A percentile compares a stretch with the other conserved stretches of the same genome.
phyloP scores from a whole-genome alignment of 768 basidiomycete genomes.

The Suillus variegatus region DNA sequence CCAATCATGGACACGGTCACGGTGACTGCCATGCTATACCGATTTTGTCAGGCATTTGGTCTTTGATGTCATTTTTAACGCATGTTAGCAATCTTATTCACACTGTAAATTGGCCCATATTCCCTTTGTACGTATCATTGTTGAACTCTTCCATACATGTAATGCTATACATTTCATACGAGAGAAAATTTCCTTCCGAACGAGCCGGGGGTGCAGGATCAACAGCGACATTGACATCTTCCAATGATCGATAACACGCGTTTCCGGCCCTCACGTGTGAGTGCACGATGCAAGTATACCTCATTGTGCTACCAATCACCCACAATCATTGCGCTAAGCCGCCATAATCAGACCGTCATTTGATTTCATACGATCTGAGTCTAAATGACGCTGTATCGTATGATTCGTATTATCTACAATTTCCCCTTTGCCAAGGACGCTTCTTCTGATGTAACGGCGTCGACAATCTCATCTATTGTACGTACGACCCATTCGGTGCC shows the following conservation, averaged over 20 bases:
- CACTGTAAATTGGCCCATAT: constrained; percentile 35
- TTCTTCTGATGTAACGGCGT: constrained; percentile 58
- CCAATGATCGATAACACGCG: constrained; percentile 26
- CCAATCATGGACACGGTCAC: constrained; percentile 90
- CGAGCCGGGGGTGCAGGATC: constrained; percentile 20
- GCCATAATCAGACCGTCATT: constrained; percentile 32
- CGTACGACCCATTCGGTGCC: constrained; percentile 89
- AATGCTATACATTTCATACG: constrained; percentile 32
- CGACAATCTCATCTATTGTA: constrained; percentile 78
- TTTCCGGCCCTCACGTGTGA: constrained; percentile 32
- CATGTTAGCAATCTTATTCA: constrained; percentile 22
- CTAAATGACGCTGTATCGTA: constrained; percentile 13
- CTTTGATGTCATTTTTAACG: constrained; percentile 34
- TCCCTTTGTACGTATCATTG: constrained; percentile 30
- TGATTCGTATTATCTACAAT: constrained; percentile 43
- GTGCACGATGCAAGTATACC: constrained; percentile 29
- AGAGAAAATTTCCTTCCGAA: constrained; percentile 23
- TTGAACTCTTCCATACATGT: constrained; percentile 30
- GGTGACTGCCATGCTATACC: constrained; percentile 83
- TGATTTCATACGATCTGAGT: constrained; percentile 29
- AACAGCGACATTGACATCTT: constrained; percentile 15
- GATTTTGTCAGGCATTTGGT: constrained; percentile 62
- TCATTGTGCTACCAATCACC: constrained; percentile 16
- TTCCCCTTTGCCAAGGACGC: constrained; percentile 52
- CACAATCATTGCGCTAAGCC: constrained; percentile 19